These are phyloP conservation scores for Sphaerulina vaccinii DNA, from an alignment of 2,329 filamentous ascomycete genomes.

Conservation along the genomic window DNA sequence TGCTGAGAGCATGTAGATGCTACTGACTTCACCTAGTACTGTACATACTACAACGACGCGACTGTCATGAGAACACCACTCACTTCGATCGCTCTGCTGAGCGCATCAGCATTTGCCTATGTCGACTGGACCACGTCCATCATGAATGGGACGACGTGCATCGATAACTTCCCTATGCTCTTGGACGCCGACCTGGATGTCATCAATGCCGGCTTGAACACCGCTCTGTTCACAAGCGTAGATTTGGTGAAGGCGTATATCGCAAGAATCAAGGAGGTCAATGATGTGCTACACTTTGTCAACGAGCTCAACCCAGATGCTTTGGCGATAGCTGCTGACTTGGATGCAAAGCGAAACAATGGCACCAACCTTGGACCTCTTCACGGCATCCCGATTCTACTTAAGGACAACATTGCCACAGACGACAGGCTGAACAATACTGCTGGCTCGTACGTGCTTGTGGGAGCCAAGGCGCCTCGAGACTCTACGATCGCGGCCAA, in stretches of 20 bases:
- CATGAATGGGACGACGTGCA: no score
- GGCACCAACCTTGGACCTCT: constrained; percentile 54
- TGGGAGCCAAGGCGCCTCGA: constrained; percentile 56
- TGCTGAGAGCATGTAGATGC: no score
- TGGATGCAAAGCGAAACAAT: constrained; percentile 50
- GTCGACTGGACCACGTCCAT: no score
- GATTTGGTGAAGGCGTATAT: constrained; percentile 58
- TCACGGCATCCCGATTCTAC: constrained; percentile 63
- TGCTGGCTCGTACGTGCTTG: constrained; percentile 62
- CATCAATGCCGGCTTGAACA: no score
- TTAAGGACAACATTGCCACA: constrained; percentile 69
- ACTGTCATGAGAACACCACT: no score
- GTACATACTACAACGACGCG: no score
- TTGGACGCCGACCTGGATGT: no score
- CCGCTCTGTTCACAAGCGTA: constrained; percentile 59
- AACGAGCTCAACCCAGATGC: constrained; percentile 59
- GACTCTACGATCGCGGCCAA: constrained; percentile 62
- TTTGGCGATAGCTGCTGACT: constrained; percentile 46
- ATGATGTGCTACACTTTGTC: constrained; percentile 53
- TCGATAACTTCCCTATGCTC: no score
- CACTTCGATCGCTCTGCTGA: no score
- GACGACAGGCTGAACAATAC: constrained; percentile 63
- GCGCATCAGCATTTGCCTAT: no score
- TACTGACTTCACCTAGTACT: no score
- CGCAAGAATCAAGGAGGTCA: constrained; percentile 53